Percentiles rank a stretch among this genome's conserved stretches.
Conservation (phyloP, 106 monocot species). For the Dendrobium chrysotoxum region DNA sequence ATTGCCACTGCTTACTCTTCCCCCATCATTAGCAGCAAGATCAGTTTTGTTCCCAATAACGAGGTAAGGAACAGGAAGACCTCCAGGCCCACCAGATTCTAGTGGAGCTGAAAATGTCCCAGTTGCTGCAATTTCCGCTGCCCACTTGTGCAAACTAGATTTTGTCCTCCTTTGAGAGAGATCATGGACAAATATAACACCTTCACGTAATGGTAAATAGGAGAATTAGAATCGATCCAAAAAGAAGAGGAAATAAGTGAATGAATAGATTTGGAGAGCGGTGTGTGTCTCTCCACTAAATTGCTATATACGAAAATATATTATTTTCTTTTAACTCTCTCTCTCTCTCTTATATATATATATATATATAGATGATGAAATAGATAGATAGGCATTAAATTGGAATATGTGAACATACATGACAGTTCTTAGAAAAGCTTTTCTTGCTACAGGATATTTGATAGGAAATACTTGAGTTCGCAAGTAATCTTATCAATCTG, state of each 20-base stretch:
- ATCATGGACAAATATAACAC: slow-evolving; percentile 94
- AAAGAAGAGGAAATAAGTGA: background rate
- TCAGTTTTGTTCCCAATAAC: slow-evolving; percentile 91
- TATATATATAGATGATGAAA: no score
- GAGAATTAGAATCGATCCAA: background rate
- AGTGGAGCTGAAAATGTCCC: slow-evolving; percentile 90
- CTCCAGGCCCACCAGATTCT: slow-evolving; percentile 70
- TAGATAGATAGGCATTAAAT: background rate
- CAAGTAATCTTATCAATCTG: no score
- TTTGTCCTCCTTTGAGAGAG: slow-evolving; percentile 90
- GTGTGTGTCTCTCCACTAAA: background rate
- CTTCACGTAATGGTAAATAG: slow-evolving; percentile 22
- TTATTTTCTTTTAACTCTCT: background rate
- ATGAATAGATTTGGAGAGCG: background rate
- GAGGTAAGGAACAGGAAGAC: slow-evolving; percentile 85
- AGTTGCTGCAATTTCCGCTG: slow-evolving; percentile 54
- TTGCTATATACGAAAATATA: background rate
- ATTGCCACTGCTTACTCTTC: slow-evolving; percentile 85
- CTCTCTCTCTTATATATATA: no score
- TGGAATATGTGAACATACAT: background rate
- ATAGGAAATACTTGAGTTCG: no score
- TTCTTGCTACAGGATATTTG: background rate
- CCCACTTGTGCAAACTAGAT: slow-evolving; percentile 74
- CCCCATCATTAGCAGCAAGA: slow-evolving; percentile 55
- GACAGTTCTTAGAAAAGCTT: background rate